Evolutionary conservation across 495 filamentous ascomycete species (phyloP).

Genomic region (Letharia lupina): DNA sequence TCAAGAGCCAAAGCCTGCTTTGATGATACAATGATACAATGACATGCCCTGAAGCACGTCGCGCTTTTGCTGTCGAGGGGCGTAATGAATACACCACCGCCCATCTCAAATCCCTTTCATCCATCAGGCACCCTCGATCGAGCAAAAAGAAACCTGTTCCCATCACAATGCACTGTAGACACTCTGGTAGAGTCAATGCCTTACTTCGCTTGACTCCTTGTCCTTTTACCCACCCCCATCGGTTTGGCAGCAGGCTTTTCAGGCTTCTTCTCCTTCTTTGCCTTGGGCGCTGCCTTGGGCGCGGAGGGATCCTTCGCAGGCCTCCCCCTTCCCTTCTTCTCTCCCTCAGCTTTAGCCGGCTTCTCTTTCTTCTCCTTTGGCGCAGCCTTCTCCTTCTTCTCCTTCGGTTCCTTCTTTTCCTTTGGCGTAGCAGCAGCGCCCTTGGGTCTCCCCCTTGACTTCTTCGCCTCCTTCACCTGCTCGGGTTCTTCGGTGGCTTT

Average conservation of each 20-base stretch:
- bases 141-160: not conserved
- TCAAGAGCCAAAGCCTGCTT: not conserved
- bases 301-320: constrained; percentile 12
- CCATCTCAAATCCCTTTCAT: not conserved
- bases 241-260: constrained; percentile 5
- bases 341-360: constrained; percentile 17
- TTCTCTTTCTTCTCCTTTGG: constrained; percentile 22
- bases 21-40: constrained; percentile 11
- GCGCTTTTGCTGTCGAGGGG: not conserved
- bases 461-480: constrained; percentile 32
- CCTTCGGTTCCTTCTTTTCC: constrained; percentile 29
- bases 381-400: constrained; percentile 21
- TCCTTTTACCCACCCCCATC: constrained; percentile 18
- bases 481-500: constrained; percentile 23
- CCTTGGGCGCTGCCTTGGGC: constrained; percentile 8
- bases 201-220: constrained; percentile 20
- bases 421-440: constrained; percentile 19
- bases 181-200: not conserved
- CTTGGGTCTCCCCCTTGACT: constrained; percentile 38
- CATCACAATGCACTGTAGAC: not conserved
- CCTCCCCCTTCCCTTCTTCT: constrained; percentile 23
- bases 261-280: constrained; percentile 20
- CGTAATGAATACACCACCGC: not conserved
- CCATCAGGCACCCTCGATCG: not conserved
- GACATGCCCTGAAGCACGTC: not conserved